Evolutionary conservation across 495 filamentous ascomycete genomes (phyloP).

Genomic region (Aspergillus wentii): DNA sequence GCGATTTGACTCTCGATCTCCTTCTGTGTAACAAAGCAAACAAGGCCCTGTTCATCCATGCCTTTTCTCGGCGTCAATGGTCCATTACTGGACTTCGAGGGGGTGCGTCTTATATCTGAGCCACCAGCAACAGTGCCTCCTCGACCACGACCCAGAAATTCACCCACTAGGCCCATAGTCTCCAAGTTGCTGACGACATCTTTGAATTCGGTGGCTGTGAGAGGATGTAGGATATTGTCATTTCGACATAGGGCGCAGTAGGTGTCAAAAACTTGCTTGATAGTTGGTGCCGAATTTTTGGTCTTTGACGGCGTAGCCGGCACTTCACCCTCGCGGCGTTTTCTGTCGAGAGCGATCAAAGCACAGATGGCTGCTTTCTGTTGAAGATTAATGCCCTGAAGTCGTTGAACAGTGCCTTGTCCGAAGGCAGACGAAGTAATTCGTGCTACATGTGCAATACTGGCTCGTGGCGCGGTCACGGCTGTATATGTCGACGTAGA

Average conservation of each 20-base stretch:
- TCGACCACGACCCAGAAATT: constrained; percentile 64
- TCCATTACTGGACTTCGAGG: constrained; percentile 51
- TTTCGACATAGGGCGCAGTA: constrained; percentile 77
- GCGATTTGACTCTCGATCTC: constrained; percentile 69
- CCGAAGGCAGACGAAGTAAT: constrained; percentile 82
- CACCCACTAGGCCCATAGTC: constrained; percentile 73
- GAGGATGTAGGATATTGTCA: constrained; percentile 78
- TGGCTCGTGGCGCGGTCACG: constrained; percentile 81
- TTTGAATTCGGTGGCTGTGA: constrained; percentile 85
- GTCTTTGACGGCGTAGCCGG: constrained; percentile 55
- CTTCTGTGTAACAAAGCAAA: constrained; percentile 71
- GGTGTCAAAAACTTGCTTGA: constrained; percentile 71
- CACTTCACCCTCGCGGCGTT: constrained; percentile 30
- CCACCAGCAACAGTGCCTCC: constrained; percentile 52
- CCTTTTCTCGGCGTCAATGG: constrained; percentile 36
- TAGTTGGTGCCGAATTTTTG: constrained; percentile 56
- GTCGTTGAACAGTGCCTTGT: constrained; percentile 74
- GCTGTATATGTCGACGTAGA: constrained; percentile 54
- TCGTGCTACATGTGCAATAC: constrained; percentile 83
- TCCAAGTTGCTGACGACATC: constrained; percentile 90
- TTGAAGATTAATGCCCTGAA: constrained; percentile 86
- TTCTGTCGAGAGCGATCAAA: constrained; percentile 72
- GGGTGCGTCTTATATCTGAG: constrained; percentile 46
- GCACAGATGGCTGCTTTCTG: constrained; percentile 94
- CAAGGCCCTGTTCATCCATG: constrained; percentile 65